These are phyloP conservation scores for Aaosphaeria pasadenensis DNA, from an alignment of 2,329 filamentous ascomycete species.

Conservation along the genomic window DNA sequence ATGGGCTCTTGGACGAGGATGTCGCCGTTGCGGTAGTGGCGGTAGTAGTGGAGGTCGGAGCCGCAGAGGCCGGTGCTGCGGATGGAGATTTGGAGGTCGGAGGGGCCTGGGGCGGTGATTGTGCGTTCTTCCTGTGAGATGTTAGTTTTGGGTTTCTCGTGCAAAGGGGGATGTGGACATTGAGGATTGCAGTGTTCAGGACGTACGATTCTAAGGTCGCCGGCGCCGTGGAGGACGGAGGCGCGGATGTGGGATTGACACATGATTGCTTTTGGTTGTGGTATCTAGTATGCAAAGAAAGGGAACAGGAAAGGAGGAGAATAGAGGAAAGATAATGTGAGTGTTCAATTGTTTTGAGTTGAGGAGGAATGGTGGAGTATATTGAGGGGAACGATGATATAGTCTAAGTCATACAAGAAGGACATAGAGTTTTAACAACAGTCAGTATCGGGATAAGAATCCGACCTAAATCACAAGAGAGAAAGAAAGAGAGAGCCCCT, in stretches of 20 bases:
- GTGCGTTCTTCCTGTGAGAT: slow-evolving; percentile 52
- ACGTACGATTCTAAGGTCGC: slow-evolving; percentile 58
- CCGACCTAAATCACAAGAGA: not conserved
- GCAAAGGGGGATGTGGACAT: too few species aligned
- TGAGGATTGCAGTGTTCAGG: not conserved
- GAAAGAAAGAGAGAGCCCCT: not conserved
- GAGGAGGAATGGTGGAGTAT: too few species aligned
- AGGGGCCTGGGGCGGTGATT: slow-evolving; percentile 44
- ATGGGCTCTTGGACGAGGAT: slow-evolving; percentile 80
- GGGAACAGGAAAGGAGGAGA: too few species aligned
- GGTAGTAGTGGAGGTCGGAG: slow-evolving; percentile 80
- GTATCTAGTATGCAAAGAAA: not conserved
- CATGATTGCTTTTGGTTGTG: slow-evolving; percentile 15
- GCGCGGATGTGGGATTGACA: slow-evolving; percentile 41
- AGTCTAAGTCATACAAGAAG: too few species aligned
- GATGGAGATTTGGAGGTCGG: slow-evolving; percentile 63
- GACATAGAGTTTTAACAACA: too few species aligned
- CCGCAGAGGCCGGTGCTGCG: slow-evolving; percentile 68
- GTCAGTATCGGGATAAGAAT: too few species aligned
- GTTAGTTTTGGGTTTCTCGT: slow-evolving; percentile 2
- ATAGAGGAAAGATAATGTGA: too few species aligned
- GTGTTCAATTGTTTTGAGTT: too few species aligned
- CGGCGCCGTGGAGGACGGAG: slow-evolving; percentile 60
- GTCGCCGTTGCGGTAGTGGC: slow-evolving; percentile 81
- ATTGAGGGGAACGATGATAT: too few species aligned